A percentile compares a stretch with the other conserved stretches of the same genome.
phyloP scores from a whole-genome alignment of 2,329 filamentous ascomycete genomes.

The Lecanicillium sp. region DNA sequence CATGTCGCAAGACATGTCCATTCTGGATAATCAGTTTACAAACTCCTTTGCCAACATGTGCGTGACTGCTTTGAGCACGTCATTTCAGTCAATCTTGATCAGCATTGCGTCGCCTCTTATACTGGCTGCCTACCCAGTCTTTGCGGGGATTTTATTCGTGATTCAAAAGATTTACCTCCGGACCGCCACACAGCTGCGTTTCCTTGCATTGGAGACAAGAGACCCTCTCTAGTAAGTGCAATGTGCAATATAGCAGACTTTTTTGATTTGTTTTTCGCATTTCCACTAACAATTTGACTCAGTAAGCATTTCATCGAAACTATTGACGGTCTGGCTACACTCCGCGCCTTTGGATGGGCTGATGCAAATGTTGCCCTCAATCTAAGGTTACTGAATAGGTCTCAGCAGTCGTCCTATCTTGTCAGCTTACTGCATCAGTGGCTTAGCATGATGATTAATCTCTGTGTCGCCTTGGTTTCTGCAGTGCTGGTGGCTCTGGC shows the following conservation, averaged over 20 bases:
- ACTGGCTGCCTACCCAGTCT: constrained; percentile 3
- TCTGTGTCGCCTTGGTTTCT: constrained; percentile 4
- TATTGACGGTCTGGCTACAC: constrained; percentile 3
- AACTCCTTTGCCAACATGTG: neutral
- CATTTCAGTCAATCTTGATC: constrained; percentile 2
- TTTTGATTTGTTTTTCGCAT: no score
- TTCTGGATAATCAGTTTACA: constrained; percentile 3
- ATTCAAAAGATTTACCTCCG: neutral
- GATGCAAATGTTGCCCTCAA: constrained; percentile 2
- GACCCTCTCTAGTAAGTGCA: constrained; percentile 3
- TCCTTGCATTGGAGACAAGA: constrained; percentile 3
- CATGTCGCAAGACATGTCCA: constrained; percentile 6
- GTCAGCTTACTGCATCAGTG: constrained; percentile 1
- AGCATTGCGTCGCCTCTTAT: constrained; percentile 1
- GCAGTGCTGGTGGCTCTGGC: constrained; percentile 3
- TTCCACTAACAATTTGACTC: neutral
- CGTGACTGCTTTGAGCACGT: neutral
- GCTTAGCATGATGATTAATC: constrained; percentile 1
- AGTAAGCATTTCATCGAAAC: constrained; percentile 6
- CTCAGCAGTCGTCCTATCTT: constrained; percentile 3
- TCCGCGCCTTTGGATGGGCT: constrained; percentile 4
- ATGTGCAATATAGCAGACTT: neutral
- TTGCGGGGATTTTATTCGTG: neutral
- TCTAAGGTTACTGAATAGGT: constrained; percentile 1
- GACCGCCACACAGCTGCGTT: neutral